Evolutionary conservation across 441 rosid species (phyloP), one percentile per base, ranked within the genome.

Genomic region (Syzygium syzygioides): DNA sequence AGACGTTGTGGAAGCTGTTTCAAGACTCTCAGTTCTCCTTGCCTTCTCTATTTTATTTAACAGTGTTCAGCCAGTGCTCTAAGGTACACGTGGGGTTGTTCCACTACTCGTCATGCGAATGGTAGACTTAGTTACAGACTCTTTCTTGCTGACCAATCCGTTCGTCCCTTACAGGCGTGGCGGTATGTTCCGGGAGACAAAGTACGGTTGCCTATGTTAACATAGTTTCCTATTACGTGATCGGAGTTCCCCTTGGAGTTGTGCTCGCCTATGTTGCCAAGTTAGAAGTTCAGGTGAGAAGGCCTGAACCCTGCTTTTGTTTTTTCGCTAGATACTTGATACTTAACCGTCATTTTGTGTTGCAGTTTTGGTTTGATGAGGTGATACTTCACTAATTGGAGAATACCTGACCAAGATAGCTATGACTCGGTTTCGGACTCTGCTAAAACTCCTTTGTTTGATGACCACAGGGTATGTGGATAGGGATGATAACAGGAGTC

Each of bases 401-500:
- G 83, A 37, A 71, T 11, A 20, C 9, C 2, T 37, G 80, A 15
- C 80, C 50, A 71, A 37, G 83, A 71, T 23, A 17, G 52, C 83
- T 11, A 45, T 37, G 4, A 45, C 17, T 60, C 13, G 4, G 55
- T 52, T 37, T 50, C 62, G 4, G 64, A 85, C 25, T 85, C 19
- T 25, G 57, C 56, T 68, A 14, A 62, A 19, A 18, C 62, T 52
- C 66, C 2, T 28, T 79, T 55, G 86, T 34, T 85, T 41, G 64
- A 55, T 71, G 50, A 14, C 56, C 52, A 32, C 79, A 92, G 94
- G 95, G 95, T 11, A 86, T 94, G 20, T 93, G 94, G 95, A 90
- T 92, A 34, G 95, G 95, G 84, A 83, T 92, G 95, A 64, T 94
- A 9, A 32, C 86, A 62, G 95, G 94, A 18, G 93, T 92, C 6